Evolutionary conservation across 2,329 filamentous ascomycete species (phyloP).

Genomic region (Sclerotinia nivalis): DNA sequence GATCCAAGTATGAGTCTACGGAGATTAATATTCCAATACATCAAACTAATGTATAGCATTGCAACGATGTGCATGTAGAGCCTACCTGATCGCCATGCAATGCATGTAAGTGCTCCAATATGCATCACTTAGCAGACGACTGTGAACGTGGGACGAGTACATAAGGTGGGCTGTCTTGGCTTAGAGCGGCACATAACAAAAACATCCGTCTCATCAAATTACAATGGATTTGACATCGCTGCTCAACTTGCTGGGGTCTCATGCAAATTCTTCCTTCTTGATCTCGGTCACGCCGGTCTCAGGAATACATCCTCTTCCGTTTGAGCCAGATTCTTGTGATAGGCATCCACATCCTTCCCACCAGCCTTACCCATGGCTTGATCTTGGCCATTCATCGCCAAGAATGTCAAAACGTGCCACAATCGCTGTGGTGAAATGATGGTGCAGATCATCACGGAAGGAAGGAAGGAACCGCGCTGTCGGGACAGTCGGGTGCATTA

Average conservation of each 20-base stretch:
- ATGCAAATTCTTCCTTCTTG: background rate
- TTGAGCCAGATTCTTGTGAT: background rate
- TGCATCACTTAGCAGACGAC: background rate
- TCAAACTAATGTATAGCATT: background rate
- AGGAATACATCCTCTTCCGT: background rate
- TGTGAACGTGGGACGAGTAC: background rate
- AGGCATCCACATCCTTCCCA: background rate
- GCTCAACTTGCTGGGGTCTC: background rate
- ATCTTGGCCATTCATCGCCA: conserved; percentile 24
- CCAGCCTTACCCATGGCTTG: conserved; percentile 4
- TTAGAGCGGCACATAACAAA: background rate
- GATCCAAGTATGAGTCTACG: background rate
- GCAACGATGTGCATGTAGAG: background rate
- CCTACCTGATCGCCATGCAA: background rate
- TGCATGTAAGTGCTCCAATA: background rate
- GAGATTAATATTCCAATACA: conserved; percentile 11
- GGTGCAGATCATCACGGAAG: background rate
- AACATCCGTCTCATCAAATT: background rate
- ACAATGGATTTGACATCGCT: background rate
- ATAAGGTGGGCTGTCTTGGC: background rate
- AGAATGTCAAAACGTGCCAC: conserved; percentile 24
- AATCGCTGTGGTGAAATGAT: background rate
- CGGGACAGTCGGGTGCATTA: background rate
- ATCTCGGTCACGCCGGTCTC: background rate
- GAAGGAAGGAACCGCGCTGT: background rate